Base-by-base conservation (phyloP, 768 basidiomycete species). In the Crassisporium funariophilum region DNA sequence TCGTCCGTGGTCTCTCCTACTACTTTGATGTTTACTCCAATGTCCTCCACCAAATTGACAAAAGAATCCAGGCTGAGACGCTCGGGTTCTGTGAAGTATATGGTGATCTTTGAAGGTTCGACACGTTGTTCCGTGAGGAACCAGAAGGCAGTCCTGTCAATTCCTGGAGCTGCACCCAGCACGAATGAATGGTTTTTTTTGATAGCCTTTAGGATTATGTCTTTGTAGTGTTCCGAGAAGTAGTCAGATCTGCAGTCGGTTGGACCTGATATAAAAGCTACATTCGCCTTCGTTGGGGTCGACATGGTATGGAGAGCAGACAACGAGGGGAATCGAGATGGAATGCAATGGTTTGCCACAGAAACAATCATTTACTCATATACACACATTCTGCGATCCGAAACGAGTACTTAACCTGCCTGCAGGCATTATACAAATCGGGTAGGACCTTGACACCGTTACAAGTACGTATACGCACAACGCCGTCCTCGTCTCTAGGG, bases 1-100 rank as follows among this genome's bases (percentile, higher is more conserved):
- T 59, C 56, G 5, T n/a, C n/a, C n/a, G 56, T 58, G 44, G 62
- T 57, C 12, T 52, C 51, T 3, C 55, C 48, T 12, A 59, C 51
- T 2, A 63, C 55, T 4, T 60, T 56, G 1, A 61, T 40, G 9
- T 20, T 22, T 5, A 58, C 58, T 7, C 57, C 57, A 6, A 35
- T 31, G 27, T 46, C 45, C 42, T 55, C 50, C 41, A 63, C 58
- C 25, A 24, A 10, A n/a, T 35, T 27, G 33, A 57, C 44, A 13
- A 15, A 25, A 23, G 36, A 24, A 6, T 41, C 35, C 9, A 50
- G 40, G 6, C 35, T 42, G 2, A 52, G 38, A 37, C 47, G 47
- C 46, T 62, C 57, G 4, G 41, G 17, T 22, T 52, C 23, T 38
- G 51, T 58, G 16, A 61, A 44, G 49, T 53, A 64, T 6, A 62